Evolutionary conservation across 805 yeast genomes (phyloP), one percentile per base, ranked within the genome.

Genomic region (Cyberlindnera maclurae): DNA sequence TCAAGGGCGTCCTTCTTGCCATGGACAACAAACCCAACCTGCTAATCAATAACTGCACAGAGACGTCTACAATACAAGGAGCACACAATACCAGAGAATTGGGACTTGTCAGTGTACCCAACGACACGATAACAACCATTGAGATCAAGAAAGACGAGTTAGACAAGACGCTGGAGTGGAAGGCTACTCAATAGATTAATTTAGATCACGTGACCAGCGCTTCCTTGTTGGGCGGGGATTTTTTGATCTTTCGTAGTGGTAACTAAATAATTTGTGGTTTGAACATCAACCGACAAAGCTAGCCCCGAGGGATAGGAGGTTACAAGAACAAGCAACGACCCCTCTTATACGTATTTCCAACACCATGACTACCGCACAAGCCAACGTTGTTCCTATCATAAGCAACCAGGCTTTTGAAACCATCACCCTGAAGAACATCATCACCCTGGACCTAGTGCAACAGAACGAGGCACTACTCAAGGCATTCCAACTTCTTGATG

Each of bases 1-100:
- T 55, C 3, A 33, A 31, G 0, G 59, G 59, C 1, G 39, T 48
- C 0, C 37, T 55, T 2, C 32, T 53, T 5, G 59, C 59, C 3
- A 36, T 55, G 20, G 59, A 55, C 39, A 49, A 49, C 36, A 46
- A 51, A 33, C 58, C 58, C 9, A 55, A 53, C 33, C 24, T 55
- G 12, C 34, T 55, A 3, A 34, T 55, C 13, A 40, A 46, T 17
- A 45, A 53, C 33, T 49, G 44, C 9, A n/a, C 33, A 3, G 59
- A 55, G 30, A 17, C 28, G 11, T 34, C 47, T 1, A 34, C 16
- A 16, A 26, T 27, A 15, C 5, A 31, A 12, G 31, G 31, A 13
- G 30, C 28, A 10, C 28, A 18, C 9, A 29, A 26, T 10, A 3
- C 28, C 15, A 32, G 50, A 12, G 47, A 46, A 4, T 24, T 55